phyloP scores from a whole-genome alignment of 2,329 filamentous ascomycete species.

The Epichloe coenophiala region DNA sequence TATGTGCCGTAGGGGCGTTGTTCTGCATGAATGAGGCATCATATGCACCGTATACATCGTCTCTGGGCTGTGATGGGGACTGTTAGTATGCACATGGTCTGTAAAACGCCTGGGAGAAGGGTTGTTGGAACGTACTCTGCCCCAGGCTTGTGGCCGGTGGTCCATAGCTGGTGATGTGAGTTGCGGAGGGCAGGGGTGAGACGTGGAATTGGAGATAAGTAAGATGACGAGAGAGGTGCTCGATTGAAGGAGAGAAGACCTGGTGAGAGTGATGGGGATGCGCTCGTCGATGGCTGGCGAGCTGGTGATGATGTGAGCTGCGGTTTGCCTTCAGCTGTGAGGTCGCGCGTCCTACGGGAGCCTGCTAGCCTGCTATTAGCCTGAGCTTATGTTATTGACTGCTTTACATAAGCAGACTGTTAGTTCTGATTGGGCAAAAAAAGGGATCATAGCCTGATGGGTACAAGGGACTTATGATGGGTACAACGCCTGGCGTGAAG shows the following conservation, averaged over 20 bases:
- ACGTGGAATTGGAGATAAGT: background rate
- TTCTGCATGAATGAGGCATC: conserved; percentile 71
- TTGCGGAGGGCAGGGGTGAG: background rate
- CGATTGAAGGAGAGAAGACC: background rate
- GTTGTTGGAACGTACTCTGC: conserved; percentile 41
- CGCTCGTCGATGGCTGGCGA: conserved; percentile 7
- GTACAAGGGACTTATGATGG: background rate
- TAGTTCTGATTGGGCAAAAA: conserved; percentile 16
- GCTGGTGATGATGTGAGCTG: conserved; percentile 8
- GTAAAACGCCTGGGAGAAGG: conserved; percentile 5
- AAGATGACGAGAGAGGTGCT: background rate
- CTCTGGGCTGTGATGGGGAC: conserved; percentile 56
- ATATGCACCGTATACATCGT: conserved; percentile 93
- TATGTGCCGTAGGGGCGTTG: conserved; percentile 64
- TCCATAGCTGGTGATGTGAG: conserved; percentile 37
- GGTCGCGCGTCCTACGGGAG: conserved; percentile 24
- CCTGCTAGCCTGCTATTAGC: conserved; percentile 13
- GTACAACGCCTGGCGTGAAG: background rate
- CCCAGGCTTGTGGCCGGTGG: conserved; percentile 61
- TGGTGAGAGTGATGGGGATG: background rate
- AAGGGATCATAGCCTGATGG: background rate
- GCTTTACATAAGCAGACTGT: conserved; percentile 17
- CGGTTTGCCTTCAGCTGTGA: conserved; percentile 1
- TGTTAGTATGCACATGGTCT: conserved; percentile 7
- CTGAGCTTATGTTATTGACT: background rate